Evolutionary conservation across 2,329 filamentous ascomycete species (phyloP).

Genomic region (Amesomyces nigricolor): DNA sequence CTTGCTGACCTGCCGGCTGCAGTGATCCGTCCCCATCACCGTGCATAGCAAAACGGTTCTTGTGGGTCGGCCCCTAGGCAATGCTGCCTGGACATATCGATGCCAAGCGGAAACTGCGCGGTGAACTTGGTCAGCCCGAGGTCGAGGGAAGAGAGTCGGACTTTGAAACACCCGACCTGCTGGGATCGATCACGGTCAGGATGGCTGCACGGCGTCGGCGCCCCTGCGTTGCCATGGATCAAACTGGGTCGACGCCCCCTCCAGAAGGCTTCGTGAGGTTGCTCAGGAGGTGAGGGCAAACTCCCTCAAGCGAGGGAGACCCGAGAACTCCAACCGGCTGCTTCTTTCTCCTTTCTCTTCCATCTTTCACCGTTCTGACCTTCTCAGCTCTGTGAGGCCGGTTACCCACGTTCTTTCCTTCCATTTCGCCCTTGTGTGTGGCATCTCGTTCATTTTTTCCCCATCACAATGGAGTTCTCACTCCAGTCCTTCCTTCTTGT

Average conservation of each 20-base stretch:
- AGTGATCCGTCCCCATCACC: neutral
- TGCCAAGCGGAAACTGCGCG: neutral
- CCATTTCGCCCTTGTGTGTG: neutral
- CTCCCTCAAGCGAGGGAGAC: neutral
- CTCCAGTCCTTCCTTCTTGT: slow-evolving; percentile 12
- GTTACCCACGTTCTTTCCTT: slow-evolving; percentile 7
- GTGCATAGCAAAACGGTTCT: neutral
- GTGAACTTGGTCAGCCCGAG: neutral
- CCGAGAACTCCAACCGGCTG: too few relatives aligned
- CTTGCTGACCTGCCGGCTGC: neutral
- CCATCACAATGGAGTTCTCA: slow-evolving; percentile 7
- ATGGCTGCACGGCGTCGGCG: neutral
- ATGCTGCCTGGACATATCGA: neutral
- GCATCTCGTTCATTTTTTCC: slow-evolving; percentile 1
- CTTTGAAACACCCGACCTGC: neutral
- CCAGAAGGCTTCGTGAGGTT: neutral
- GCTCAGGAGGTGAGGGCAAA: neutral
- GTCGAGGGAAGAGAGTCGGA: neutral
- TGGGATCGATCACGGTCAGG: too few relatives aligned
- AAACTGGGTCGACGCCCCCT: neutral
- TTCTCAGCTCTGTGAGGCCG: slow-evolving; percentile 3
- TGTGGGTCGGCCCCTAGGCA: neutral
- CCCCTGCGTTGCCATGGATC: neutral
- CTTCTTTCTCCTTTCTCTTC: neutral
- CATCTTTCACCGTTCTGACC: neutral